These are phyloP conservation scores for Quercus glauca DNA, from an alignment of 306 rosid species.

Conservation along the genomic window DNA sequence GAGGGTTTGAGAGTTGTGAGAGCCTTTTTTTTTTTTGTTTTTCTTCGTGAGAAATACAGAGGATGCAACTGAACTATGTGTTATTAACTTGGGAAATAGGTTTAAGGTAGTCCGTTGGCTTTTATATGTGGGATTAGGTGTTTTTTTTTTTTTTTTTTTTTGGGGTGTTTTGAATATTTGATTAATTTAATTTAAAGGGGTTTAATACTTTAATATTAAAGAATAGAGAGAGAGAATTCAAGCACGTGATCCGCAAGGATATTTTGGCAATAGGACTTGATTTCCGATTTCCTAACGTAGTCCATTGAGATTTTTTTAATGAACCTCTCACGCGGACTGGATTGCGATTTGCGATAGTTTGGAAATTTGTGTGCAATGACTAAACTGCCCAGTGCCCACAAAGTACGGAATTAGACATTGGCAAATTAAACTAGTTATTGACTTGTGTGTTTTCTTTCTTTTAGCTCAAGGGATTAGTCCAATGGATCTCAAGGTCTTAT, in stretches of 20 bases:
- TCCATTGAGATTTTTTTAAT: constrained; percentile 10
- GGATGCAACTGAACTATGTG: not conserved
- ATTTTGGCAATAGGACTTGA: constrained; percentile 3
- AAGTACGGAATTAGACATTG: not conserved
- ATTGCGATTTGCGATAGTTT: not conserved
- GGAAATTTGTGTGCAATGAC: not conserved
- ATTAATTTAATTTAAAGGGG: not conserved
- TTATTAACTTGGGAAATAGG: not conserved
- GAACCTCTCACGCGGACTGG: constrained; percentile 3
- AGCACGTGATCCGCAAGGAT: constrained; percentile 75
- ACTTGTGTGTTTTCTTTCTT: too few species aligned
- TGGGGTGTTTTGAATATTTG: not conserved
- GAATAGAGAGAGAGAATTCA: constrained; percentile 8
- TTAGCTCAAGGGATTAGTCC: too few species aligned
- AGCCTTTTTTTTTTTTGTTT: not conserved
- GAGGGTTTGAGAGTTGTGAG: too few species aligned
- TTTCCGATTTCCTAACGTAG: constrained; percentile 33
- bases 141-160: not conserved
- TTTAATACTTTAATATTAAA: not conserved
- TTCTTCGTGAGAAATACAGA: not conserved
- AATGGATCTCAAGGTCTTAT: too few species aligned
- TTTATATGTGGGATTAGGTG: not conserved
- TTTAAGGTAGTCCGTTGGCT: not conserved
- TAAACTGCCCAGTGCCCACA: not conserved
- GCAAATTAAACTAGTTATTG: too few species aligned